phyloP scores from a whole-genome alignment of 108 stramenopile genomes.

The Cyclotella distinguenda region DNA sequence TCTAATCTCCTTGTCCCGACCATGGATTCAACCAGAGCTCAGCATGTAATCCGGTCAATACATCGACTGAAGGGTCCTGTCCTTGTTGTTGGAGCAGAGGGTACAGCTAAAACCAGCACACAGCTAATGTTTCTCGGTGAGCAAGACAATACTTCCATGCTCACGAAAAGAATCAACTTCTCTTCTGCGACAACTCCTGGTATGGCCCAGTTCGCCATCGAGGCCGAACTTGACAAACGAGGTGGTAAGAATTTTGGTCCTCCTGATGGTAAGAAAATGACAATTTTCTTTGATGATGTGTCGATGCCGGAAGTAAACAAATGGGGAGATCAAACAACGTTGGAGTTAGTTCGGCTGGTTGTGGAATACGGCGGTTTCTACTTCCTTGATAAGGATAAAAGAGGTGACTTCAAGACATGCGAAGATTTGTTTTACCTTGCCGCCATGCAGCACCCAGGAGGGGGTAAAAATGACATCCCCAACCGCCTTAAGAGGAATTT shows the following conservation, averaged over 20 bases:
- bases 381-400: conserved; percentile 92
- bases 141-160: conserved; percentile 63
- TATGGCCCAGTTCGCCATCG: conserved; percentile 87
- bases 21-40: conserved; percentile 87
- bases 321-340: conserved; percentile 92
- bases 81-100: conserved; percentile 86
- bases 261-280: conserved; percentile 90
- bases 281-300: conserved; percentile 90
- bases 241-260: conserved; percentile 92
- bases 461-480: conserved; percentile 91
- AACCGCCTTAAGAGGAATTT: conserved; percentile 91
- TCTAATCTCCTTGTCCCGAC: conserved; percentile 89
- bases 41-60: conserved; percentile 65
- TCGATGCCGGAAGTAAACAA: conserved; percentile 91
- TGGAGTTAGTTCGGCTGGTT: conserved; percentile 84
- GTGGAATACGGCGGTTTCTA: conserved; percentile 85
- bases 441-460: conserved; percentile 91
- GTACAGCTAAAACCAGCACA: conserved; percentile 91
- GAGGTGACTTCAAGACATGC: conserved; percentile 89
- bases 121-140: conserved; percentile 83
- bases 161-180: conserved; percentile 86
- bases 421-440: conserved; percentile 87
- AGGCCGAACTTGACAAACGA: conserved; percentile 88
- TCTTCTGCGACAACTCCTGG: conserved; percentile 87
- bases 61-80: conserved; percentile 72